Evolutionary conservation across 805 yeast genomes (phyloP), one percentile per base, ranked within the genome.

Genomic region (Cyberlindnera meyerae): DNA sequence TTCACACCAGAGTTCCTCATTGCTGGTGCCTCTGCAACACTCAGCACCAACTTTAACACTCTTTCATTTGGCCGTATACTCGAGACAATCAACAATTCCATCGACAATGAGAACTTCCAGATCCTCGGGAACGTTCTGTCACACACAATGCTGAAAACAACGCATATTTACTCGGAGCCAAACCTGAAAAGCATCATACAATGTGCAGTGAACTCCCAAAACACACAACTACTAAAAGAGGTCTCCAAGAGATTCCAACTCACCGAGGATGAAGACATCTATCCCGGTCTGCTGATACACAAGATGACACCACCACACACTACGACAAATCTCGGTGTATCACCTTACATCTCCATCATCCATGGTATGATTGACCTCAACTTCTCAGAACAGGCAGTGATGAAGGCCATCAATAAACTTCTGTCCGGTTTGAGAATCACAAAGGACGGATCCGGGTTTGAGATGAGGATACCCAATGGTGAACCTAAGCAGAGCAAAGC

Each of bases 51-150:
- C 9, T 24, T 44, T 29, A 30, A 34, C 20, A 24, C 33, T 2
- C 13, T 41, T 16, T 31, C 37, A 3, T 27, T 26, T 15, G 15
- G 16, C 8, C n/a, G 11, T 7, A 5, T 44, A 14, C 27, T 38
- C 18, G 8, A 12, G 2, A 26, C 6, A 3, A 21, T 40, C 4
- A 18, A 31, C 14, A n/a, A 14, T 8, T n/a, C 24, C 4, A 41
- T 42, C 8, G 11, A 22, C 6, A 44, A 44, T 21, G 31, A 36
- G 24, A 45, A 45, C 27, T 42, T 33, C 37, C 27, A 31, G 12
- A 22, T 39, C 1, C 25, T 45, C 12, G 31, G 34, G 18, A 32
- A 33, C 13, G 11, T 29, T 4, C n/a, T 38, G 12, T 22, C 31
- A 3, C 24, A 26, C 14, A n/a, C 41, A 5, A 8, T 40, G 13